Evolutionary conservation across 345 rosid species (phyloP).

Genomic region (Leavenworthia alabamica): DNA sequence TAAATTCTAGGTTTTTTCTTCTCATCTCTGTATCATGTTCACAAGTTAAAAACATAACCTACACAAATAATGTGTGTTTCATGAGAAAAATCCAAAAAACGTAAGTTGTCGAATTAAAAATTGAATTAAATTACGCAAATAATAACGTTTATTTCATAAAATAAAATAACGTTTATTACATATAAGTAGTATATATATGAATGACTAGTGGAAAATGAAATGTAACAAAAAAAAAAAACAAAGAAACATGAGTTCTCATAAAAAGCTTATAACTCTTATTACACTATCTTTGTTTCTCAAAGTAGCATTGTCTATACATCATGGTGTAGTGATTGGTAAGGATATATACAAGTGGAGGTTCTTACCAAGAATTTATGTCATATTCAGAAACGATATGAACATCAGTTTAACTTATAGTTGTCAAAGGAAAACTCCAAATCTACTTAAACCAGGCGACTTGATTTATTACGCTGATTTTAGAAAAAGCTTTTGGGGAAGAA

Average conservation of each 20-base stretch:
- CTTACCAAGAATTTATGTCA: rapidly evolving
- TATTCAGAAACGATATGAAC: neutral
- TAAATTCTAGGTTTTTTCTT: neutral
- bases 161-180: no score
- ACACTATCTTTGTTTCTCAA: neutral
- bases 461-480: neutral
- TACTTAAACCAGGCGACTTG: neutral
- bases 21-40: neutral
- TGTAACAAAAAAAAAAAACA: neutral
- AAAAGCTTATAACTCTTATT: neutral
- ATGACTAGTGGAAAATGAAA: neutral
- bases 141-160: neutral
- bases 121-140: no score
- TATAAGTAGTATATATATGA: neutral
- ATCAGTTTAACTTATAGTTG: neutral
- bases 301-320: neutral
- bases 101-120: neutral
- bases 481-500: neutral
- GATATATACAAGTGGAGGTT: neutral
- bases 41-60: neutral
- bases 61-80: neutral
- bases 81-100: neutral
- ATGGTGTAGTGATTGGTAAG: neutral
- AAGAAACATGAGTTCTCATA: neutral
- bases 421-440: no score